Base-by-base conservation (phyloP, 306 rosid genomes). In the Quercus rubra region DNA sequence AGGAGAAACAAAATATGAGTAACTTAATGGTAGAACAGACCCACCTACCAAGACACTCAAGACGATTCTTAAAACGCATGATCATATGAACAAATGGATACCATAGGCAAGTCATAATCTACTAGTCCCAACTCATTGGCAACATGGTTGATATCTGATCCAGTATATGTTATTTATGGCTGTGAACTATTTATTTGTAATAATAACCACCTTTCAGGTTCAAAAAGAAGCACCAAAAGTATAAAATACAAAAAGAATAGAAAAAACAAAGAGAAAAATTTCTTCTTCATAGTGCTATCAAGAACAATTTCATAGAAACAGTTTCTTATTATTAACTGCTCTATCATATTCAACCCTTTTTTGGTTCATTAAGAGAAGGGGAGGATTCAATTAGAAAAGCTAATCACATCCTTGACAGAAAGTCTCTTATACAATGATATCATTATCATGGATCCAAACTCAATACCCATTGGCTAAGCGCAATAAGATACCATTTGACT, bases 1-100 rank as follows among this genome's bases (percentile, higher is more conserved):
- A 82, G 38, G 76, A 73, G 38, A 71, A 75, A 63, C 20, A 38
- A 17, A 66, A 55, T 4, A 35, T 52, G 56, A 78, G 74, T n/a
- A 62, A 57, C 68, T 67, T 25, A 31, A 68, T 18, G 27, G 72
- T 49, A 56, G 41, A 74, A 56, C 5, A 3, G 57, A 67, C 17
- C 17, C 23, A 67, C 72, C 52, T 6, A 9, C 72, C 49, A 19
- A 67, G 72, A 33, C 28, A 67, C 38, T 15, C 52, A 67, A 25
- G 72, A 9, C 25, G 62, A 56, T 17, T 38, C n/a, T 54, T 67
- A 72, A 49, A 58, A n/a, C 67, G 30, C 20, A 13, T 27, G 79
- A 73, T 52, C 52, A 59, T 70, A 41, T 7, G 33, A 80, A 69
- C 66, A 79, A 46, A 23, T 52, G 35, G 19, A 68, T n/a, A 21